Base-by-base conservation (phyloP, 176 grass and related monocot species). In the Aegilops speltoides region DNA sequence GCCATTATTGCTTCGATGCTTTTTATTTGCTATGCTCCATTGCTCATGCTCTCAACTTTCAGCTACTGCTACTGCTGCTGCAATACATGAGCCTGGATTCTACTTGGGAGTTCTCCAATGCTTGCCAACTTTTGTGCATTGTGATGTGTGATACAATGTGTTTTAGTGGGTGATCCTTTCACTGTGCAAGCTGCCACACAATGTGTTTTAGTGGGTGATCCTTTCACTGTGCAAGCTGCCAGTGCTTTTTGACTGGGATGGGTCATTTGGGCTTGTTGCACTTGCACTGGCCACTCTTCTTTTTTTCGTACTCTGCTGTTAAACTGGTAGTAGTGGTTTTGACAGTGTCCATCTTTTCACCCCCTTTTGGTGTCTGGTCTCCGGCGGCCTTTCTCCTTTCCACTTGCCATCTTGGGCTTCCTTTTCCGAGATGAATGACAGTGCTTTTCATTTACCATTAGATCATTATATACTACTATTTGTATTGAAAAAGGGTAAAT, bases 1-100 rank as follows among this genome's bases (percentile, higher is more conserved):
- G 76, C 5, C 62, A 89, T 89, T 86, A 82, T 82, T 90, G 83
- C 36, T 48, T 22, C 73, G 54, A 90, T 86, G 50, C 10, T 77
- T 86, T 70, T 46, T 43, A 68, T 81, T 67, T 85, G 79, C 43
- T 46, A 41, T 89, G 60, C 29, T 54, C 75, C 36, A 59, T 89
- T 67, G 68, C 43, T 86, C 70, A 57, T 82, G 22, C 88, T 29
- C 64, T 86, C 61, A 66, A 4, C 62, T 62, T 46, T 46, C 43
- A 46, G 43, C 43, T 33, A 50, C 69, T 20, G 36, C 60, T 10
- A 40, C 38, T 61, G 66, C 52, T 75, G 68, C 19, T 34, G 68
- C 66, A 9, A 74, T 40, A 33, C 67, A 60, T 75, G 82, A 59
- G 68, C 76, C 64, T 86, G 83, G 46, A 61, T 77, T 68, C 32